Evolutionary conservation across 1,139 yeast species (phyloP).

Genomic region (Taphrina flavorubra): DNA sequence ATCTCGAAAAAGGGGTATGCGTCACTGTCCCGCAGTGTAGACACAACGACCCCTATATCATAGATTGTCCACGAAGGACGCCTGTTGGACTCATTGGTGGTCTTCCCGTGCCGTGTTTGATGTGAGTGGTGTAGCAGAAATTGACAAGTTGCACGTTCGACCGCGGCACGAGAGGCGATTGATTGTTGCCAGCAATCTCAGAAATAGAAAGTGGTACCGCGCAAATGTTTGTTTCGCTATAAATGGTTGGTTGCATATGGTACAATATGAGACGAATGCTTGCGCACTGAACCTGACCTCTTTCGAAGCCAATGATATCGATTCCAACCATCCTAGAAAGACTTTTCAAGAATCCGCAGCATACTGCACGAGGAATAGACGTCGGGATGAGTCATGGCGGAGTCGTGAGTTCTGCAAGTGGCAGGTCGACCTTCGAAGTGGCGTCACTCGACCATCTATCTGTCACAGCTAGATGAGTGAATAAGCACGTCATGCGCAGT

Average conservation of each 20-base stretch:
- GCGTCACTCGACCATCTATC: background rate
- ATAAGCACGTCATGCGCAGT: slow-evolving; percentile 1
- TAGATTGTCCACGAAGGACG: no score
- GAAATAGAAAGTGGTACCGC: background rate
- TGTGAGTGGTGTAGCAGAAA: background rate
- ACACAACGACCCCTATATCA: background rate
- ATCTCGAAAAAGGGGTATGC: background rate
- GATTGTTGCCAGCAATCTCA: background rate
- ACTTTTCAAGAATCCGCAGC: no score
- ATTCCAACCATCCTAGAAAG: no score
- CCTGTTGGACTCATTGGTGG: no score
- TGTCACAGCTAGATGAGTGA: slow-evolving; percentile 2
- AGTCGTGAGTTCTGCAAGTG: background rate
- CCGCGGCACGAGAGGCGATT: background rate
- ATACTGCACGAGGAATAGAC: no score
- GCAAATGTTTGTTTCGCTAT: background rate
- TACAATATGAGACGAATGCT: no score
- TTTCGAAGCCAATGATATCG: no score
- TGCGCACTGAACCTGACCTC: no score
- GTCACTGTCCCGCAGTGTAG: background rate
- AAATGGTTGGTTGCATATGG: no score
- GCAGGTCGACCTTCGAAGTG: background rate
- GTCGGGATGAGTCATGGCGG: no score
- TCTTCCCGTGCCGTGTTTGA: no score
- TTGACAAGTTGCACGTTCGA: background rate